phyloP scores from a whole-genome alignment of 129 eudicot species.

The Saposhnikovia divaricata region DNA sequence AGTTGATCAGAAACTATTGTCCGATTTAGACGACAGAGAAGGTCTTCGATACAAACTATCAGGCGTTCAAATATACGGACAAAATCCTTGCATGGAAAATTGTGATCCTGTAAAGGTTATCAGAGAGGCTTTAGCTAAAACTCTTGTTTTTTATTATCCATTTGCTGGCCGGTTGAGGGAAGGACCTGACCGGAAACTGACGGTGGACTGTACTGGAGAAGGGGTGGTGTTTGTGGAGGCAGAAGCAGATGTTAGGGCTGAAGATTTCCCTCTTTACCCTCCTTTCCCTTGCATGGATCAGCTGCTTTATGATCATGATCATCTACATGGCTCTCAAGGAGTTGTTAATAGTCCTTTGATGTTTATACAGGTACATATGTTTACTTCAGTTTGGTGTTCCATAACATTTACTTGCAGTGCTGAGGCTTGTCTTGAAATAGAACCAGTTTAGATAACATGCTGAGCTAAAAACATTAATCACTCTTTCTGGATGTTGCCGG shows the following conservation, averaged over 20 bases:
- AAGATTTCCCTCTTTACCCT: slow-evolving; percentile 5
- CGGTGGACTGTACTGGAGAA: slow-evolving; percentile 24
- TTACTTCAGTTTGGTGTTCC: too few relatives aligned
- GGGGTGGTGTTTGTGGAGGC: slow-evolving; percentile 31
- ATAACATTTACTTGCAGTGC: too few relatives aligned
- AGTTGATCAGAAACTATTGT: not conserved
- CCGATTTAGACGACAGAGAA: slow-evolving; percentile 1
- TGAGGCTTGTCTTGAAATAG: too few relatives aligned
- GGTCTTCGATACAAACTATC: slow-evolving; percentile 4
- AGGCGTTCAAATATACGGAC: not conserved
- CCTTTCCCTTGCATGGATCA: slow-evolving; percentile 11
- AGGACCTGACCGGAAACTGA: slow-evolving; percentile 17
- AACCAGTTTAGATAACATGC: too few relatives aligned
- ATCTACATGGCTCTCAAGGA: not conserved
- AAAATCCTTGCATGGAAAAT: not conserved
- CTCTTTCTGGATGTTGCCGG: too few relatives aligned
- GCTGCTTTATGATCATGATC: not conserved
- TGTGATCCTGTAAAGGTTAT: not conserved
- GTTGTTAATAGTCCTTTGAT: slow-evolving; percentile 2
- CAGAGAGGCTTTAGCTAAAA: not conserved
- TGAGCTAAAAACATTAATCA: too few relatives aligned
- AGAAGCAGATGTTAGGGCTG: slow-evolving; percentile 18
- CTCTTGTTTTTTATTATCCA: slow-evolving; percentile 3
- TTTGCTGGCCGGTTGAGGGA: slow-evolving; percentile 7
- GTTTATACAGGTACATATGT: not conserved